Conservation (phyloP, 1,284 basidiomycete species). For the Sporisorium reilianum region DNA sequence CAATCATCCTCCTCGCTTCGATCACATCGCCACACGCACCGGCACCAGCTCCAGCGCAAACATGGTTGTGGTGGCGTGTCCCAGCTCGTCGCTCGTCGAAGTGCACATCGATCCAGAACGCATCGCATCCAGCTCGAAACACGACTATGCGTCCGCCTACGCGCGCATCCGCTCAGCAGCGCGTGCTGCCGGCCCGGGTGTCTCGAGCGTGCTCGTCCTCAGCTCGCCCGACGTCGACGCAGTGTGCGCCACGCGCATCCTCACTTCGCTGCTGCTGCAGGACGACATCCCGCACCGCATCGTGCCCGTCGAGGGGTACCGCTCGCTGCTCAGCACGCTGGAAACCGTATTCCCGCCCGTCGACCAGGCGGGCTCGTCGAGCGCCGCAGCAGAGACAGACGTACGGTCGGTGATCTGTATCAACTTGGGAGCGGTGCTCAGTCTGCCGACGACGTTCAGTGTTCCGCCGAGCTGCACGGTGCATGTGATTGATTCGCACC, state of each 20-base stretch:
- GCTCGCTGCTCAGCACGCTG: conserved; percentile 37
- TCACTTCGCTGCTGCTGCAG: conserved; percentile 88
- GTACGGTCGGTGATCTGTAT: conserved; percentile 90
- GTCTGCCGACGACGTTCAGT: conserved; percentile 74
- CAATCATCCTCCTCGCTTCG: not conserved
- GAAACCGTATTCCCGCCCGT: conserved; percentile 32
- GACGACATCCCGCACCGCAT: conserved; percentile 93
- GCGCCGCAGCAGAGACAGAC: conserved; percentile 71
- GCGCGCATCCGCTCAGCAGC: conserved; percentile 50
- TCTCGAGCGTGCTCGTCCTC: conserved; percentile 77
- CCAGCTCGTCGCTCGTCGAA: conserved; percentile 39
- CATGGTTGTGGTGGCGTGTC: conserved; percentile 50
- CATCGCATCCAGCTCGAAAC: conserved; percentile 16
- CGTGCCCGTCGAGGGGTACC: conserved; percentile 88
- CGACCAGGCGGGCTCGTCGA: conserved; percentile 12
- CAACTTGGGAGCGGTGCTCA: conserved; percentile 90
- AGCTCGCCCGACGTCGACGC: conserved; percentile 91
- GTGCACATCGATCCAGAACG: conserved; percentile 35
- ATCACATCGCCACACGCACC: not conserved
- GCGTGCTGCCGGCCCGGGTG: conserved; percentile 36
- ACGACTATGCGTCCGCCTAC: conserved; percentile 64
- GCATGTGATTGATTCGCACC: conserved; percentile 93
- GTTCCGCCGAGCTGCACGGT: conserved; percentile 72
- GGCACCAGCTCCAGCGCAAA: not conserved
- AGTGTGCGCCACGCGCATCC: conserved; percentile 86